Evolutionary conservation across 208 protist species (phyloP), one percentile per base, ranked within the genome.

Genomic region (Acanthamoeba lenticulata): DNA sequence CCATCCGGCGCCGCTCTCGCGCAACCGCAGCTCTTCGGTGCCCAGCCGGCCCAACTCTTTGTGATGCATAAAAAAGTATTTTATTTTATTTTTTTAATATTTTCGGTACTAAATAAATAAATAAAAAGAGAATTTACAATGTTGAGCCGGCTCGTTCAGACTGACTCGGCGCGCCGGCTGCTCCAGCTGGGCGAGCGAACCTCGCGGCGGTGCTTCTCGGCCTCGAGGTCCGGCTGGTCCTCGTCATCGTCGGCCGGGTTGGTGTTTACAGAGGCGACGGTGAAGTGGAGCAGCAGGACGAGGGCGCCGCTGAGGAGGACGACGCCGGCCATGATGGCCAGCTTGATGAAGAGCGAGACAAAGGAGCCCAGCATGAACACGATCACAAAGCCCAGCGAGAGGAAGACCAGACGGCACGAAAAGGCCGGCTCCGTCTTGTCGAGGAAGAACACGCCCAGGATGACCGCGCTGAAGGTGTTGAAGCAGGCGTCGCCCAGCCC

Each of bases 371-470:
- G 44, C 19, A 49, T 19, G 72, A 83, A 83, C 32, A 24, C 29
- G 32, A 49, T 49, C 38, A 83, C 72, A 4, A 49, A 83, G 72
- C 72, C 72, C 17, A 83, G 34, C 11, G 72, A 11, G 32, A 52
- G 15, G 32, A 24, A 83, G 40, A 83, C 19, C 38, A 15, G 34
- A 42, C 36, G 44, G 72, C 44, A 45, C 32, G 72, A 83, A 34
- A 83, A 83, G 36, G 72, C 72, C 29, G 72, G 40, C 72, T 83
- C 72, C 29, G 60, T 69, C 42, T 83, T 83, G 72, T 83, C 72
- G 40, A 34, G 21, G 38, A 83, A 83, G 72, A 83, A 83, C 15
- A 11, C 29, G 15, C 19, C 15, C 72, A 83, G 36, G 32, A 83
- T 83, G 72, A 83, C 42, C 1, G 72, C 19, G 19, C 15, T 34